These are phyloP conservation scores for Naganishia friedmannii DNA, from an alignment of 768 basidiomycete genomes.

Conservation along the genomic window DNA sequence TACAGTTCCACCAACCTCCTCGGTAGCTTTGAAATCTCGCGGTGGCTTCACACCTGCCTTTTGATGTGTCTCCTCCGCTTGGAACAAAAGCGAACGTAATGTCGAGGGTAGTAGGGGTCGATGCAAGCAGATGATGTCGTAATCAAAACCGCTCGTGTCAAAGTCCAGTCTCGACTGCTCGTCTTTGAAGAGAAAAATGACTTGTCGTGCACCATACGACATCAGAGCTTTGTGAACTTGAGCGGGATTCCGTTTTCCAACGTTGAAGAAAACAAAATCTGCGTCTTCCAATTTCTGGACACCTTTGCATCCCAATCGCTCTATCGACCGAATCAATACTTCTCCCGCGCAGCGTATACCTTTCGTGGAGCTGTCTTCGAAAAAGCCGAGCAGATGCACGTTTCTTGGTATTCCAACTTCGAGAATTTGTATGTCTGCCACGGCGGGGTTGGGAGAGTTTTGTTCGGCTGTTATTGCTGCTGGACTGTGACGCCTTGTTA, in stretches of 20 bases:
- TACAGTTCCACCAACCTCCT: too few relatives aligned
- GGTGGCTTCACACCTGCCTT: background rate
- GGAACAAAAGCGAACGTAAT: conserved; percentile 40
- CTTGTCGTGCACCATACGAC: conserved; percentile 33
- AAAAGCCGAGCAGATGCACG: conserved; percentile 40
- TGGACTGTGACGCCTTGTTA: conserved; percentile 20
- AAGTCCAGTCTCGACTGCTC: conserved; percentile 36
- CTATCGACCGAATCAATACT: conserved; percentile 35
- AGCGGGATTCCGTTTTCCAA: conserved; percentile 33
- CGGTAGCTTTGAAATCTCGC: background rate
- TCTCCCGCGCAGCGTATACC: conserved; percentile 33
- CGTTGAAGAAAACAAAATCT: conserved; percentile 40
- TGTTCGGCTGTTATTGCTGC: conserved; percentile 12
- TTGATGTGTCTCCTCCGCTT: conserved; percentile 7
- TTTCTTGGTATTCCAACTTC: conserved; percentile 26
- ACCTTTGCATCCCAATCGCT: conserved; percentile 39
- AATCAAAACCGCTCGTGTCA: conserved; percentile 22
- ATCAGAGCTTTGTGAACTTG: background rate
- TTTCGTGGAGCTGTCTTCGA: conserved; percentile 2
- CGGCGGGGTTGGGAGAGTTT: background rate
- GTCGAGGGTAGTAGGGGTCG: conserved; percentile 43
- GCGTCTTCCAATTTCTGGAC: conserved; percentile 34
- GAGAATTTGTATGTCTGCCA: background rate
- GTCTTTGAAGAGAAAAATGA: conserved; percentile 39
- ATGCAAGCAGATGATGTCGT: conserved; percentile 35